These are phyloP conservation scores for Populus davidiana DNA, from an alignment of 345 rosid species.

Conservation along the genomic window DNA sequence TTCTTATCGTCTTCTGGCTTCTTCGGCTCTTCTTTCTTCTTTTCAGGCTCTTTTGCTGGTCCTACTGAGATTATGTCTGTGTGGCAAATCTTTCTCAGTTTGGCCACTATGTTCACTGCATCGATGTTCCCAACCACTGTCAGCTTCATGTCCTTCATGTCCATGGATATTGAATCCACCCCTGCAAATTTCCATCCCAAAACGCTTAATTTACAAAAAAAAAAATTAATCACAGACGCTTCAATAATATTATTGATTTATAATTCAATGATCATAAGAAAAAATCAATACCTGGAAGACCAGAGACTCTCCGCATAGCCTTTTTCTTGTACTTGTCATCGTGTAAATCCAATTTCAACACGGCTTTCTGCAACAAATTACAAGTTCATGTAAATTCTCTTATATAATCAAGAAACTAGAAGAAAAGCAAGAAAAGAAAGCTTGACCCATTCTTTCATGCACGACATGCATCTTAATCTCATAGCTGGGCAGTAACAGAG, in stretches of 20 bases:
- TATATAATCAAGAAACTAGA: too few relatives aligned
- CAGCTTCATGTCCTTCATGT: conserved; percentile 55
- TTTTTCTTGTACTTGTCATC: conserved; percentile 17
- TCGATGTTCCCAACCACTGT: conserved; percentile 57
- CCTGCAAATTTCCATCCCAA: conserved; percentile 22
- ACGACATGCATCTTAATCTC: background rate
- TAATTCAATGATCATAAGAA: background rate
- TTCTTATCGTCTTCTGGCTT: conserved; percentile 20
- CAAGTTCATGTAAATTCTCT: too few relatives aligned
- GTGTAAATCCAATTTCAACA: too few relatives aligned
- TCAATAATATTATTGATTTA: background rate
- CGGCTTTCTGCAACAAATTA: too few relatives aligned
- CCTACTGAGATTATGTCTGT: conserved; percentile 53
- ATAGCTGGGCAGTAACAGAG: background rate
- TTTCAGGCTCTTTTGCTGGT: conserved; percentile 55
- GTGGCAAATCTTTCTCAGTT: conserved; percentile 50
- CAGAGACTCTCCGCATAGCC: conserved; percentile 35
- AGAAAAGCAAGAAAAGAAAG: too few relatives aligned
- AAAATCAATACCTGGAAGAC: conserved; percentile 25
- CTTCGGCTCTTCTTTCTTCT: conserved; percentile 51
- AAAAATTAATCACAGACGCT: too few relatives aligned
- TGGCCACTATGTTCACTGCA: conserved; percentile 35
- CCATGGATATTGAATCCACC: conserved; percentile 49
- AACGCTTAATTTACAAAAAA: background rate
- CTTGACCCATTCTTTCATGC: background rate